Percentiles rank a stretch among this genome's conserved stretches.
These are phyloP conservation scores for Metarhizium sp. DNA, from an alignment of 2,329 filamentous ascomycete genomes.

Conservation along the genomic window DNA sequence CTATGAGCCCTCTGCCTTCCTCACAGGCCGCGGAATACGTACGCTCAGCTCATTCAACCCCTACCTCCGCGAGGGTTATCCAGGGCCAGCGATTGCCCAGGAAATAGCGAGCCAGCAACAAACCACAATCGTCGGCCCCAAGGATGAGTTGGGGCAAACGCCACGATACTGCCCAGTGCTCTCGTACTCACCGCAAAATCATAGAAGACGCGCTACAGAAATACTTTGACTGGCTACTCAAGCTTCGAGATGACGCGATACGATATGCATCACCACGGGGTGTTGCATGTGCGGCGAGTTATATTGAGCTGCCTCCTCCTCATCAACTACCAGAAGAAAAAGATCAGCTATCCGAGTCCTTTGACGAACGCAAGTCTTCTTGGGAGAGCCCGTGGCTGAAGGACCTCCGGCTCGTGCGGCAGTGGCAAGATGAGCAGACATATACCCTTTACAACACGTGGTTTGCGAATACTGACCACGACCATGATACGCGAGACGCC, in stretches of 20 bases:
- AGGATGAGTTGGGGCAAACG: neutral
- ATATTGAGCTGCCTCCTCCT: neutral
- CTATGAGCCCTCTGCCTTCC: neutral
- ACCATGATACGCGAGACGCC: neutral
- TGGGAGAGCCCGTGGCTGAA: neutral
- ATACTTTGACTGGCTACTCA: neutral
- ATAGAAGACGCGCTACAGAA: neutral
- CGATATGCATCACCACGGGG: neutral
- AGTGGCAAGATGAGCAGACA: neutral
- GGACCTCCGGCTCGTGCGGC: neutral
- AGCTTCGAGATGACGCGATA: neutral
- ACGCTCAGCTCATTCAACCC: neutral
- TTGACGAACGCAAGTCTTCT: neutral
- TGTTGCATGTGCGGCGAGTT: neutral
- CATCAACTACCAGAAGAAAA: neutral
- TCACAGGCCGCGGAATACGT: neutral
- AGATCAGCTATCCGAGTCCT: neutral
- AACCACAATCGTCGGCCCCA: neutral
- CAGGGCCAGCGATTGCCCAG: neutral
- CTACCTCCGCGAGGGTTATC: neutral
- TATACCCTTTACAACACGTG: neutral
- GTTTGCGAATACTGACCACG: neutral
- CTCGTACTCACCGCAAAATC: neutral
- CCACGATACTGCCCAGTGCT: neutral
- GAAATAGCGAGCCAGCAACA: neutral